These are phyloP conservation scores for Moesziomyces antarcticus DNA, from an alignment of 1,284 basidiomycete genomes.

Conservation along the genomic window DNA sequence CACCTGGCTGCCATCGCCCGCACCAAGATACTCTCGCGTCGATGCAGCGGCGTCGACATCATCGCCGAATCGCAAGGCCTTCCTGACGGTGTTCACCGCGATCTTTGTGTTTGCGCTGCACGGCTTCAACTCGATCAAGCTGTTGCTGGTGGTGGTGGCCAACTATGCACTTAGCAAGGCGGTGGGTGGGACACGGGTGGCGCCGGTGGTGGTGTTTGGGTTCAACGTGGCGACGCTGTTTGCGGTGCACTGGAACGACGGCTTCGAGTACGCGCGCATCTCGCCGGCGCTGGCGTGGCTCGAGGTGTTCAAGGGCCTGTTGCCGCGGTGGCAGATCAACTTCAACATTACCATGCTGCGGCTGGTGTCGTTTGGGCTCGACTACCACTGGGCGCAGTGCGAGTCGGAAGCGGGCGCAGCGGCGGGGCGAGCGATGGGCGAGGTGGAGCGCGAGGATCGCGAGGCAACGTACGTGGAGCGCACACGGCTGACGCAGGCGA, in stretches of 20 bases:
- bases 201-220: constrained; percentile 74
- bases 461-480: constrained; percentile 42
- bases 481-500: constrained; percentile 32
- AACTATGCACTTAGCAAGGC: constrained; percentile 76
- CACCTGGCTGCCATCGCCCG: constrained; percentile 11
- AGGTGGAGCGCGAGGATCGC: constrained; percentile 10
- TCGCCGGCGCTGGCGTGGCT: constrained; percentile 74
- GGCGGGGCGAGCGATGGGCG: constrained; percentile 15
- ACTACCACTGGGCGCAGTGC: constrained; percentile 79
- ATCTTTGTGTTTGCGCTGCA: constrained; percentile 83
- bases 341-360: constrained; percentile 98
- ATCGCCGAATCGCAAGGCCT: constrained; percentile 71
- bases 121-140: constrained; percentile 84
- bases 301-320: constrained; percentile 76
- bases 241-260: constrained; percentile 80
- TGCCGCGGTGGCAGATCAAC: constrained; percentile 91
- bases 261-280: constrained; percentile 78
- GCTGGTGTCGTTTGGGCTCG: constrained; percentile 90
- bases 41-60: neutral
- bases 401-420: constrained; percentile 70
- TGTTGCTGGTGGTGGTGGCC: constrained; percentile 76
- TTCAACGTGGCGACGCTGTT: constrained; percentile 83
- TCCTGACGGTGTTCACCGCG: constrained; percentile 73
- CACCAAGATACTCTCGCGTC: constrained; percentile 14
- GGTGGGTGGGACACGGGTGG: constrained; percentile 67